Evolutionary conservation across 164 flowering plant species (phyloP).

Genomic region (Macadamia integrifolia): DNA sequence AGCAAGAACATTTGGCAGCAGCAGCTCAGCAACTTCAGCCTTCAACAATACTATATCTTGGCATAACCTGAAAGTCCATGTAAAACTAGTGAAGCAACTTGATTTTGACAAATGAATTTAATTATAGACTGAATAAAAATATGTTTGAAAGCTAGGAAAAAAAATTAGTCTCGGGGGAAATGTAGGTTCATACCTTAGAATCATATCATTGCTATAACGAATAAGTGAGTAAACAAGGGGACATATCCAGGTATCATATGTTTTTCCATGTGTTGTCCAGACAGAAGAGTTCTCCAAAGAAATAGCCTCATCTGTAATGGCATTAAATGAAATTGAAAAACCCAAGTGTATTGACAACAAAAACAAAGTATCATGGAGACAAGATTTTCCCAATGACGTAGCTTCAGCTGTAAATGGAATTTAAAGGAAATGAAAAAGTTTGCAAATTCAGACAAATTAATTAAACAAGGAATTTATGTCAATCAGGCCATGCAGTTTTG

Average conservation of each 20-base stretch:
- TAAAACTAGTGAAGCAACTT: conserved; percentile 1
- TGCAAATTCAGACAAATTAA: no score
- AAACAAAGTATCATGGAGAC: no score
- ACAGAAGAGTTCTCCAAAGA: conserved; percentile 49
- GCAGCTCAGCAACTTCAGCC: conserved; percentile 91
- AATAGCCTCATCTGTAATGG: conserved; percentile 42
- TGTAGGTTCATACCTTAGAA: conserved; percentile 45
- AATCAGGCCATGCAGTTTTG: no score
- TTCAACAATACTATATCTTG: conserved; percentile 77
- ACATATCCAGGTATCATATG: conserved; percentile 84
- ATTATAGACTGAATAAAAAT: background rate
- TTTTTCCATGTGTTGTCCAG: conserved; percentile 73
- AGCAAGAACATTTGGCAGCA: conserved; percentile 61
- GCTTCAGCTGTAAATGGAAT: no score
- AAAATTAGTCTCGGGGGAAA: background rate
- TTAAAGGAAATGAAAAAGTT: no score
- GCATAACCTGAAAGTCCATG: conserved; percentile 55
- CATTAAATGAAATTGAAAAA: background rate
- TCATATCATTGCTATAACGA: conserved; percentile 58
- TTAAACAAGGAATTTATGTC: no score
- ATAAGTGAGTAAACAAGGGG: conserved; percentile 66
- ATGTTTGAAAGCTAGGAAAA: background rate
- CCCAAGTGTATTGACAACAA: no score
- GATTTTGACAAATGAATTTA: background rate
- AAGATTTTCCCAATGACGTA: no score